Evolutionary conservation across 2,329 filamentous ascomycete species (phyloP), one percentile per base, ranked within the genome.

Genomic region (Rachicladosporium sp.): DNA sequence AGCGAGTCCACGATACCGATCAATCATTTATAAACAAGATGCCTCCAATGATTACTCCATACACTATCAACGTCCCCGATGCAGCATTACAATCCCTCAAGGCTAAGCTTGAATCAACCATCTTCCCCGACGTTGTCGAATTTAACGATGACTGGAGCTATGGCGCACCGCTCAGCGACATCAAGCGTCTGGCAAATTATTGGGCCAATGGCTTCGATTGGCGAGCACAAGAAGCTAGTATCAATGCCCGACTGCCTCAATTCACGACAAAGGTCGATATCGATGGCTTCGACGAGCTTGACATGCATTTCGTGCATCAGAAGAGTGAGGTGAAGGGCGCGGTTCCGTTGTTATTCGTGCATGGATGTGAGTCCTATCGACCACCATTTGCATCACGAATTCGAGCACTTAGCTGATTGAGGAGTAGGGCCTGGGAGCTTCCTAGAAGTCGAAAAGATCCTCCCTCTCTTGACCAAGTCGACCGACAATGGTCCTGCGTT

Each of bases 381-480:
- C n/a, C n/a, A n/a, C n/a, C n/a, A n/a, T n/a, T n/a, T n/a, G n/a
- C n/a, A n/a, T n/a, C n/a, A n/a, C n/a, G n/a, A n/a, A n/a, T n/a
- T n/a, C 8, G 23, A 27, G 23, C 23, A 6, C 8, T 27, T 6
- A 27, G 23, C 23, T 27, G 23, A 27, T 27, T 7, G 8, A 27
- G 6, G 23, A 27, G 23, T 62, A 69, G 52, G 71, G 64, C 30
- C 66, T 62, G 52, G 79, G 78, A 37, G 82, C 82, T 40, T 71
- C 68, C 74, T 87, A 87, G 54, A 80, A 85, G 73, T 86, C 84
- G 55, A 83, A 69, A 67, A 82, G 86, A 60, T 86, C 72, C 69
- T 86, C 87, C 65, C 82, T 87, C 43, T 57, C 6, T 42, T 60
- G 10, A 27, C 23, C 23, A 27, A 27, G 23, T 52, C 56, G 2